Conservation (phyloP, 306 rosid genomes). For the Lotus japonicus region DNA sequence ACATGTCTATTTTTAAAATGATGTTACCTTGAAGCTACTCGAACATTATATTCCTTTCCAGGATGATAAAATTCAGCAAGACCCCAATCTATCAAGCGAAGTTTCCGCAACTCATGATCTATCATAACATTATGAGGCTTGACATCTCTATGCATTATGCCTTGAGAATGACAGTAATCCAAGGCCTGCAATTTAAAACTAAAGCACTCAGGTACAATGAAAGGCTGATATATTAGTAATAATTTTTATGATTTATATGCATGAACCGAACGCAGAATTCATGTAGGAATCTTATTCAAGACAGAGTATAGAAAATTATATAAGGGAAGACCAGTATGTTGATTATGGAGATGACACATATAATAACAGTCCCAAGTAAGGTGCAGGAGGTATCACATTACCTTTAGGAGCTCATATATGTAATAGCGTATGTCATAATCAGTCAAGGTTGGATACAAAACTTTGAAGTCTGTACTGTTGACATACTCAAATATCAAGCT, state of each 20-base stretch:
- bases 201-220: neutral
- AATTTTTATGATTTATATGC: neutral
- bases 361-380: neutral
- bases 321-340: neutral
- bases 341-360: neutral
- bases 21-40: constrained; percentile 68
- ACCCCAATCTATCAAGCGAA: constrained; percentile 86
- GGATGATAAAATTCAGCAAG: constrained; percentile 87
- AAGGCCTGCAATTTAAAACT: constrained; percentile 48
- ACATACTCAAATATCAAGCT: constrained; percentile 78
- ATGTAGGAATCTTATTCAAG: neutral
- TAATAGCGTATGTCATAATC: constrained; percentile 88
- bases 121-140: constrained; percentile 87
- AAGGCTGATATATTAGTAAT: neutral
- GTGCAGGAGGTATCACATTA: constrained; percentile 12
- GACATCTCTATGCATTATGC: constrained; percentile 81
- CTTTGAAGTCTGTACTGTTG: constrained; percentile 79
- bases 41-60: constrained; percentile 76
- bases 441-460: constrained; percentile 73
- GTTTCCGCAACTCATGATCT: constrained; percentile 75
- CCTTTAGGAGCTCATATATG: constrained; percentile 87
- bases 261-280: neutral
- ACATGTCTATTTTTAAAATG: neutral
- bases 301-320: neutral
- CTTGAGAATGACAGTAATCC: constrained; percentile 79